Percentiles rank a stretch among this genome's conserved stretches.
Evolutionary conservation across 108 stramenopile species (phyloP).

Genomic region (Chaetoceros tenuissimus): DNA sequence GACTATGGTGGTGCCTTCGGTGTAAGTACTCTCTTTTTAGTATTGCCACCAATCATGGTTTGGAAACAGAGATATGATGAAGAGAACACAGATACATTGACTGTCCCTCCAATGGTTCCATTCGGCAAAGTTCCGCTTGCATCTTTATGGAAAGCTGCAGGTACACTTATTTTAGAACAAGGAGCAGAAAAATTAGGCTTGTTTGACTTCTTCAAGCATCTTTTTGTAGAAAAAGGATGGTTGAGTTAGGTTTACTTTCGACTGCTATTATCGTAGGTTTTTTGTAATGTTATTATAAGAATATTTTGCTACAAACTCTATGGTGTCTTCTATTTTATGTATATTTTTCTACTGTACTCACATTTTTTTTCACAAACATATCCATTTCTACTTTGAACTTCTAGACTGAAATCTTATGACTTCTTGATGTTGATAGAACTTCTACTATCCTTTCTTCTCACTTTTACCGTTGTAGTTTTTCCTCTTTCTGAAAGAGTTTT

Average conservation of each 20-base stretch:
- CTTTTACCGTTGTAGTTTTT: too few relatives aligned
- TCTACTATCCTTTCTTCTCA: too few relatives aligned
- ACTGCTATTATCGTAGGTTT: too few relatives aligned
- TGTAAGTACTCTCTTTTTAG: slow-evolving; percentile 51
- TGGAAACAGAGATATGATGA: slow-evolving; percentile 72
- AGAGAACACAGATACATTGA: slow-evolving; percentile 19
- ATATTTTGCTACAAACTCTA: too few relatives aligned
- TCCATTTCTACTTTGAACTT: too few relatives aligned
- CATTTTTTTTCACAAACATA: too few relatives aligned
- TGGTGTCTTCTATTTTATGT: too few relatives aligned
- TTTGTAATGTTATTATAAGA: too few relatives aligned
- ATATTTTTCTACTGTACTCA: too few relatives aligned
- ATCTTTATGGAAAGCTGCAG: slow-evolving; percentile 66
- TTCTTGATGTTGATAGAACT: too few relatives aligned
- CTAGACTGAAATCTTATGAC: too few relatives aligned
- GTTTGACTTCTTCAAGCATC: slow-evolving; percentile 43
- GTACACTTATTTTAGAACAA: slow-evolving; percentile 67
- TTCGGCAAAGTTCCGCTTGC: slow-evolving; percentile 60
- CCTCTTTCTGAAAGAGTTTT: too few relatives aligned
- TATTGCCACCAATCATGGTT: slow-evolving; percentile 68
- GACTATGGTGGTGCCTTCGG: slow-evolving; percentile 75
- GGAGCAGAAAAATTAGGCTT: slow-evolving; percentile 68
- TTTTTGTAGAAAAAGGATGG: neutral
- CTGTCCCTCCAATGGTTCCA: slow-evolving; percentile 37
- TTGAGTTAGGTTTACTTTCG: neutral